phyloP scores from a whole-genome alignment of 164 flowering plant genomes.

The Chimonanthus praecox region DNA sequence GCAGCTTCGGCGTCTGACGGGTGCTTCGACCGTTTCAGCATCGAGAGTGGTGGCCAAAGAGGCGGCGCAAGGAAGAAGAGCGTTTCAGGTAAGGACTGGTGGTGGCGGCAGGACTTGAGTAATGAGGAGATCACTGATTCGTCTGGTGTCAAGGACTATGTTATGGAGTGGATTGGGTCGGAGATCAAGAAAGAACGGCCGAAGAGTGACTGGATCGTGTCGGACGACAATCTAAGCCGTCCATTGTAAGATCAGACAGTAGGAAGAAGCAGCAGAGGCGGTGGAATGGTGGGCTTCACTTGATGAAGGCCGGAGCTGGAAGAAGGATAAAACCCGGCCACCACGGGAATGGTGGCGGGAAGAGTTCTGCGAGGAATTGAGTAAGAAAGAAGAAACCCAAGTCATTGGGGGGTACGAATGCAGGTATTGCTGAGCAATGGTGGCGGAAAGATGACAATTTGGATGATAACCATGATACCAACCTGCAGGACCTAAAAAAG shows the following conservation, averaged over 20 bases:
- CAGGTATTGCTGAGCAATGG: constrained; percentile 33
- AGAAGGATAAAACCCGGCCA: constrained; percentile 54
- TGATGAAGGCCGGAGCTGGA: constrained; percentile 45
- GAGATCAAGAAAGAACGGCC: constrained; percentile 85
- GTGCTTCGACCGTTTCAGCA: constrained; percentile 51
- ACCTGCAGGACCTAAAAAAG: constrained; percentile 22
- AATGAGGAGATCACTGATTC: constrained; percentile 43
- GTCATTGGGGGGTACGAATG: constrained; percentile 22
- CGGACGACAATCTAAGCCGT: constrained; percentile 6
- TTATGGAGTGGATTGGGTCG: constrained; percentile 94
- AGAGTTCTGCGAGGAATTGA: constrained; percentile 86
- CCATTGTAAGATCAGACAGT: constrained; percentile 17
- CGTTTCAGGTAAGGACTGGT: constrained; percentile 62
- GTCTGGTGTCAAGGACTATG: constrained; percentile 81
- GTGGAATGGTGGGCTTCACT: constrained; percentile 81
- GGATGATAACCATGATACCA: constrained; percentile 21
- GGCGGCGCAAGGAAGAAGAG: constrained; percentile 34
- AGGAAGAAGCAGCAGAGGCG: constrained; percentile 41
- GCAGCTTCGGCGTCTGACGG: constrained; percentile 52
- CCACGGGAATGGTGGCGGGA: constrained; percentile 96
- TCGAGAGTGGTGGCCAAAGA: constrained; percentile 47
- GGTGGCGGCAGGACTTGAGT: constrained; percentile 66
- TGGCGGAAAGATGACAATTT: constrained; percentile 44
- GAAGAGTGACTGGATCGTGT: constrained; percentile 49
- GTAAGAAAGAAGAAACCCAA: constrained; percentile 75